Conservation (phyloP, 805 yeast genomes). For the Sporopachydermia quercuum region DNA sequence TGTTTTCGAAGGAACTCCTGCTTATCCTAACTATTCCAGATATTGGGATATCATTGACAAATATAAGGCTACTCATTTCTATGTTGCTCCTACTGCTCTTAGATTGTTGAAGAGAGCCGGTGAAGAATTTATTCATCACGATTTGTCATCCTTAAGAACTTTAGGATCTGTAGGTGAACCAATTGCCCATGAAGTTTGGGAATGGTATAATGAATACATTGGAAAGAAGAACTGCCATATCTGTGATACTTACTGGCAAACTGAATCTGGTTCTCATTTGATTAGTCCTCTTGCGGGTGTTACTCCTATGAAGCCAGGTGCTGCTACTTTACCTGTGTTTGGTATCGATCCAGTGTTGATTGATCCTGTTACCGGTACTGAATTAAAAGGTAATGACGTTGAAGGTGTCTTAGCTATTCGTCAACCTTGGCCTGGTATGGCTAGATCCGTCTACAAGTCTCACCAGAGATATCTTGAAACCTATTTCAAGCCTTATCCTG, state of each 20-base stretch:
- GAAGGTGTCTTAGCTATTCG: constrained; percentile 92
- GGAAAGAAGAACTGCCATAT: constrained; percentile 85
- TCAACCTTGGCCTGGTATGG: constrained; percentile 97
- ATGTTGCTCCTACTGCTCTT: constrained; percentile 96
- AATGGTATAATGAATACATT: constrained; percentile 88
- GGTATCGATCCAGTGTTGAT: constrained; percentile 84
- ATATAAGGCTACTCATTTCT: constrained; percentile 86
- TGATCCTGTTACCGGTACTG: constrained; percentile 86
- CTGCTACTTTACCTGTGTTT: constrained; percentile 92
- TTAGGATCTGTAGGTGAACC: constrained; percentile 98
- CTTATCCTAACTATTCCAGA: constrained; percentile 87
- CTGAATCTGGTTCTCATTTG: constrained; percentile 93
- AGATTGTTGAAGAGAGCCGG: constrained; percentile 87
- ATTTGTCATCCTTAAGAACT: constrained; percentile 75
- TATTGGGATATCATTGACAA: constrained; percentile 94
- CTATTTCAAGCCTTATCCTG: constrained; percentile 84
- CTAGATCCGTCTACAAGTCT: constrained; percentile 86
- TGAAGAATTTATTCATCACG: constrained; percentile 68
- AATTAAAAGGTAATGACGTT: constrained; percentile 72
- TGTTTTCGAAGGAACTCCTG: constrained; percentile 95
- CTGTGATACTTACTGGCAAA: constrained; percentile 97
- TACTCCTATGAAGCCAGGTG: constrained; percentile 91
- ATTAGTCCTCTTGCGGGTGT: constrained; percentile 92
- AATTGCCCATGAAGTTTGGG: constrained; percentile 96
- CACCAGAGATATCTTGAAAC: constrained; percentile 81